phyloP scores from a whole-genome alignment of 345 rosid genomes.

The Alliaria petiolata region DNA sequence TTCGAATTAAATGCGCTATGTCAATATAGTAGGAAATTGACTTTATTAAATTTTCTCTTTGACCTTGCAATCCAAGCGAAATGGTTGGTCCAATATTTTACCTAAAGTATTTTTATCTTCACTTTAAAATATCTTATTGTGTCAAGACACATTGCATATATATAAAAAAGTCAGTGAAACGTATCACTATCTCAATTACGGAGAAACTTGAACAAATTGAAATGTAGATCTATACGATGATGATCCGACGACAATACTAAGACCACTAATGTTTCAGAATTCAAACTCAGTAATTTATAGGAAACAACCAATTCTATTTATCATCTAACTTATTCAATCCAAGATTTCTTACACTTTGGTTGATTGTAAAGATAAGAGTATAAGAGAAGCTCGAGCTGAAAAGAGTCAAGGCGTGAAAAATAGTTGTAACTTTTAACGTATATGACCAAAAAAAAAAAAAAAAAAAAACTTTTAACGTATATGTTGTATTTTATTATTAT shows the following conservation, averaged over 20 bases:
- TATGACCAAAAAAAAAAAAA: no score
- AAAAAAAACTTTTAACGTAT: not conserved
- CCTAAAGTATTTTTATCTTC: not conserved
- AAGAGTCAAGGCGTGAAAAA: not conserved
- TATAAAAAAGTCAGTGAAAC: not conserved
- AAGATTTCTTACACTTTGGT: not conserved
- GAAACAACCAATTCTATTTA: not conserved
- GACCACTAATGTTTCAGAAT: not conserved
- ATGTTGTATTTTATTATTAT: not conserved
- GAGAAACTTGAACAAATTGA: not conserved
- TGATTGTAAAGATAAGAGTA: not conserved
- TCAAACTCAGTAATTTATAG: not conserved
- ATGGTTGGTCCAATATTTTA: conserved; percentile 16
- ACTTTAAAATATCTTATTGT: not conserved
- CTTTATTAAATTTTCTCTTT: not conserved
- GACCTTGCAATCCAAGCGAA: conserved; percentile 16
- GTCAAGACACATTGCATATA: no score
- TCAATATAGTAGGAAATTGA: not conserved
- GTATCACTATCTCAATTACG: not conserved
- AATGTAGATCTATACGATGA: not conserved
- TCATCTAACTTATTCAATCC: not conserved
- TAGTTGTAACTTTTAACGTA: not conserved
- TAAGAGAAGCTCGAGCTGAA: not conserved
- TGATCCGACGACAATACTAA: not conserved
- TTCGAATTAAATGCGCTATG: conserved; percentile 16